Evolutionary conservation across 192 early-diverging fungal species (phyloP).

Genomic region (Backusella luteola): DNA sequence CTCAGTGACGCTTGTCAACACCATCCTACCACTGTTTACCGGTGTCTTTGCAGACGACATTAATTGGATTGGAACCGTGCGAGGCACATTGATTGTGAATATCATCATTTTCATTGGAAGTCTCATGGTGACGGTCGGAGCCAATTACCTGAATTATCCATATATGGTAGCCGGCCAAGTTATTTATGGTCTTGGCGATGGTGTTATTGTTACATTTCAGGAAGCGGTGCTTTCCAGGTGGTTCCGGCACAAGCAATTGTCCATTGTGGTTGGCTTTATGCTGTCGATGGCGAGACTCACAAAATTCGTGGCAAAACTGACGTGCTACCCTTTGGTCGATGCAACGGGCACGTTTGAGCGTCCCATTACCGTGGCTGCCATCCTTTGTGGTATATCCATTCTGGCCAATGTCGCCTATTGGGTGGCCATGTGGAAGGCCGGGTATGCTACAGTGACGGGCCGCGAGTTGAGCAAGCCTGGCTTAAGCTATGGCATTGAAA

Average conservation of each 20-base stretch:
- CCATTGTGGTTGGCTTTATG: slow-evolving; percentile 63
- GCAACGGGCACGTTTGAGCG: slow-evolving; percentile 32
- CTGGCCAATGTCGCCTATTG: slow-evolving; percentile 46
- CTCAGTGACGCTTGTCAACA: slow-evolving; percentile 58
- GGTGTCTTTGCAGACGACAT: slow-evolving; percentile 52
- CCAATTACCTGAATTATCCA: slow-evolving; percentile 40
- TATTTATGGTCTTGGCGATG: slow-evolving; percentile 66
- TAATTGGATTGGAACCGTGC: slow-evolving; percentile 48
- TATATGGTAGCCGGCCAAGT: slow-evolving; percentile 54
- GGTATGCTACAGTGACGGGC: slow-evolving; percentile 7
- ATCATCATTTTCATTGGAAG: slow-evolving; percentile 53
- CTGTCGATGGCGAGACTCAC: slow-evolving; percentile 65
- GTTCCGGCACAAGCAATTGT: slow-evolving; percentile 66
- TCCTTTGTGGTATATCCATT: slow-evolving; percentile 48
- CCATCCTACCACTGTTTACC: slow-evolving; percentile 51
- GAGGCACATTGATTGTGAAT: slow-evolving; percentile 50
- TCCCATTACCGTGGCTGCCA: slow-evolving; percentile 43
- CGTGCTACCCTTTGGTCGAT: slow-evolving; percentile 57
- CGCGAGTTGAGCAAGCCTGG: not conserved
- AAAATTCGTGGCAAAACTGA: slow-evolving; percentile 63
- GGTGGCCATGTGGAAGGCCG: slow-evolving; percentile 37
- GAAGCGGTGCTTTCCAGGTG: slow-evolving; percentile 74
- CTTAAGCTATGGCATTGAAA: not conserved
- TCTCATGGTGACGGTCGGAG: slow-evolving; percentile 46
- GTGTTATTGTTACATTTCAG: slow-evolving; percentile 70